Conservation (phyloP, 2,329 filamentous ascomycete species). For the Onygenales sp. region DNA sequence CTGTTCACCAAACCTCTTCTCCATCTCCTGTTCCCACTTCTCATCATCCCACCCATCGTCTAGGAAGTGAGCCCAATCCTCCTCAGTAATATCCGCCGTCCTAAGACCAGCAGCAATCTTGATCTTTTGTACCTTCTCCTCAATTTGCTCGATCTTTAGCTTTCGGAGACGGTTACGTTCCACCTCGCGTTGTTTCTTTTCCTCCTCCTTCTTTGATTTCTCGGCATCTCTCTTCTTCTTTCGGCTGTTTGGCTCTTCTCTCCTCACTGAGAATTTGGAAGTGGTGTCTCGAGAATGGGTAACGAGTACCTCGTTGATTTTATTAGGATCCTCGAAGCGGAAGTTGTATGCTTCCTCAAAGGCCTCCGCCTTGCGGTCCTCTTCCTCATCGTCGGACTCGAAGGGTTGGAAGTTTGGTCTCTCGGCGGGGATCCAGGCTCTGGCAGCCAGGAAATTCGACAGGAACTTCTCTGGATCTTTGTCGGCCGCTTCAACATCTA, state of each 20-base stretch:
- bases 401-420: constrained; percentile 66
- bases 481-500: constrained; percentile 66
- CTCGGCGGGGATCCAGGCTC: constrained; percentile 73
- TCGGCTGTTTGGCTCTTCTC: constrained; percentile 68
- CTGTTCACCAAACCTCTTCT: constrained; percentile 73
- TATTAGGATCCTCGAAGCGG: constrained; percentile 84
- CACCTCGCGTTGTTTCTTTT: constrained; percentile 64
- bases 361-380: constrained; percentile 66
- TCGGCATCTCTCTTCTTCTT: constrained; percentile 73
- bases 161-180: constrained; percentile 78
- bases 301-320: constrained; percentile 76
- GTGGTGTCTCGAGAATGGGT: constrained; percentile 84
- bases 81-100: constrained; percentile 57
- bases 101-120: constrained; percentile 76
- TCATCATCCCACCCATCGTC: constrained; percentile 84
- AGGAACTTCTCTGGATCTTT: constrained; percentile 85
- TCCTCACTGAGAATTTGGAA: constrained; percentile 70
- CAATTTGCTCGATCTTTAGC: constrained; percentile 82
- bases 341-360: constrained; percentile 93
- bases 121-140: constrained; percentile 77
- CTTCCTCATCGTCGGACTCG: constrained; percentile 80
- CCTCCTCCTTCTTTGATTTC: constrained; percentile 65
- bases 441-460: constrained; percentile 89
- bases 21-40: constrained; percentile 86
- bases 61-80: constrained; percentile 76